Evolutionary conservation across 352 stramenopile genomes (phyloP).

Genomic region (Phytopythium boreale): DNA sequence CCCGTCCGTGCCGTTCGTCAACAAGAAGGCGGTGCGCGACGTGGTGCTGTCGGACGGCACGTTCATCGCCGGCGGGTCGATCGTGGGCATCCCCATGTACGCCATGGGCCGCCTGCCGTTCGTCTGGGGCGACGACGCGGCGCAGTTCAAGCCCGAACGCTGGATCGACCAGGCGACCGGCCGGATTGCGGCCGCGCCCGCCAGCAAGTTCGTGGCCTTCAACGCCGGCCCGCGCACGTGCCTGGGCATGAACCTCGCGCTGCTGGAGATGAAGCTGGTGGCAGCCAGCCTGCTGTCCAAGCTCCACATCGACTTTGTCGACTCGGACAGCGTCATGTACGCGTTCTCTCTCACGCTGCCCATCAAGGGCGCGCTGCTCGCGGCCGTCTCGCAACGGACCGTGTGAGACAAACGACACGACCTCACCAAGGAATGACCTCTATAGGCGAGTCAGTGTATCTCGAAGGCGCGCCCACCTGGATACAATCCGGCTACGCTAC

Average conservation of each 20-base stretch:
- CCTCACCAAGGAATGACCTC: no score
- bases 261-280: slow-evolving; percentile 84
- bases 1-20: slow-evolving; percentile 43
- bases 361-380: slow-evolving; percentile 29
- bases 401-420: not conserved
- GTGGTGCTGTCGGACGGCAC: slow-evolving; percentile 64
- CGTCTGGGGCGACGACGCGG: slow-evolving; percentile 62
- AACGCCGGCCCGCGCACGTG: slow-evolving; percentile 66
- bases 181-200: slow-evolving; percentile 4
- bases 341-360: slow-evolving; percentile 49
- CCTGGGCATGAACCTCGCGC: slow-evolving; percentile 69
- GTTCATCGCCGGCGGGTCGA: slow-evolving; percentile 30
- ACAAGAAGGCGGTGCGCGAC: slow-evolving; percentile 31
- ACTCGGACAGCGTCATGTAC: slow-evolving; percentile 36
- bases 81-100: slow-evolving; percentile 45
- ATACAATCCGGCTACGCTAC: not conserved
- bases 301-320: slow-evolving; percentile 44
- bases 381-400: slow-evolving; percentile 26
- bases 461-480: no score
- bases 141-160: slow-evolving; percentile 60
- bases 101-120: slow-evolving; percentile 44
- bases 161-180: slow-evolving; percentile 47
- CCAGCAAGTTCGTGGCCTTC: slow-evolving; percentile 63
- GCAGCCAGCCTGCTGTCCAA: slow-evolving; percentile 49
- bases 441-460: no score